phyloP scores from a whole-genome alignment of 495 filamentous ascomycete genomes.

The Emericellopsis terricola region DNA sequence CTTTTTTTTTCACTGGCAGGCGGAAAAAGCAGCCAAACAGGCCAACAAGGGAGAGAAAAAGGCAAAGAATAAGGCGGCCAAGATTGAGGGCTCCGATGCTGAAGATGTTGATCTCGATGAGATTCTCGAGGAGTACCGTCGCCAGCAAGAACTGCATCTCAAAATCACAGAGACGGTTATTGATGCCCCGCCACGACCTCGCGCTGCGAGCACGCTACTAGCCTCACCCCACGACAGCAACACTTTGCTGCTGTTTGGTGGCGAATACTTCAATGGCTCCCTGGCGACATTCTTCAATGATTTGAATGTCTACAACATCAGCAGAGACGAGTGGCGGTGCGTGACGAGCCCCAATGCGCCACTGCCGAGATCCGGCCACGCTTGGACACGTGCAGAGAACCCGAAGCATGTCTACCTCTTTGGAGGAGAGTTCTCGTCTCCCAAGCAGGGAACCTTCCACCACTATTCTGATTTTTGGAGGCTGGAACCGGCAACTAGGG shows the following conservation, averaged over 20 bases:
- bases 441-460: slow-evolving; percentile 96
- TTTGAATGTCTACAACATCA: slow-evolving; percentile 77
- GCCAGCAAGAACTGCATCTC: slow-evolving; percentile 73
- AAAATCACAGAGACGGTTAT: slow-evolving; percentile 73
- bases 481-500: slow-evolving; percentile 58
- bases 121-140: slow-evolving; percentile 83
- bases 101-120: slow-evolving; percentile 80
- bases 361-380: slow-evolving; percentile 78
- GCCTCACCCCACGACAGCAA: slow-evolving; percentile 71
- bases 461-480: slow-evolving; percentile 99
- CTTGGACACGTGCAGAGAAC: slow-evolving; percentile 78
- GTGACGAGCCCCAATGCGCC: slow-evolving; percentile 85
- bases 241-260: slow-evolving; percentile 84
- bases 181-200: slow-evolving; percentile 54
- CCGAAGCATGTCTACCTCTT: slow-evolving; percentile 72
- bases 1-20: not conserved
- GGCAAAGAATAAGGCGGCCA: slow-evolving; percentile 9
- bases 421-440: slow-evolving; percentile 52
- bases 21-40: slow-evolving; percentile 4
- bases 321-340: slow-evolving; percentile 70
- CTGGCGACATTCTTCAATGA: slow-evolving; percentile 48
- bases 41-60: slow-evolving; percentile 5
- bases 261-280: slow-evolving; percentile 49
- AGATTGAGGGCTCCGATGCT: slow-evolving; percentile 7
- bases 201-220: slow-evolving; percentile 62